Base-by-base conservation (phyloP, 495 filamentous ascomycete genomes). In the Oleoguttula mirabilis region DNA sequence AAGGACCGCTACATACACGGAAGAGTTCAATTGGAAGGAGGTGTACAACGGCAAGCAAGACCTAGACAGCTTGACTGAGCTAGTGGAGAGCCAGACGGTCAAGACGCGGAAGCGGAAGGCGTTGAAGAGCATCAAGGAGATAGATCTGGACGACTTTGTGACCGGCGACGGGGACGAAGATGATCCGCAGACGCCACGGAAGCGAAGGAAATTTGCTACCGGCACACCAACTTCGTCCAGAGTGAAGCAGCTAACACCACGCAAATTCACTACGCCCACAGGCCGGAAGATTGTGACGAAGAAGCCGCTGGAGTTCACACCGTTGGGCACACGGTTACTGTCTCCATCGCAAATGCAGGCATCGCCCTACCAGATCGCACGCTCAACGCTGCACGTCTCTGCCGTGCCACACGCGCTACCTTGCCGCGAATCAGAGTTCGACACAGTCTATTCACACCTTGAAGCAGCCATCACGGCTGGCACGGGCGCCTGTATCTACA, bases 401-500 rank as follows among this genome's bases (percentile, higher is more conserved):
- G 76, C 90, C 0, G 86, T 99, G 12, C 92, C 92, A 2, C 66
- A 79, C 10, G 80, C 79, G 8, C 73, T 99, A 3, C 92, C 92
- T 33, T 96, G 92, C 60, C 80, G 92, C 43, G 88, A 93, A 50
- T 76, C 70, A 11, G 92, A 99, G 60, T 99, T 96, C 63, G 70
- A 76, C 14, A 77, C 80, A 2, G 92, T 99, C 10, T 95, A 95
- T 57, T 79, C 80, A 2, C 84, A 95, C 58, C 81, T 99, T 30
- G 87, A 93, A 51, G 79, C 86, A 8, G 92, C 92, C 44, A 96
- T 99, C 58, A 80, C 82, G 36, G 88, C 92, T 45, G 92, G 88
- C 27, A 80, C 82, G 3, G 92, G 92, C 6, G 76, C 86, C 3
- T 99, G 92, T 60, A 94, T 99, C 56, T 99, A 99, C 65, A 96